Conservation (phyloP, 2,329 filamentous ascomycete species). For the Zalaria sp. region DNA sequence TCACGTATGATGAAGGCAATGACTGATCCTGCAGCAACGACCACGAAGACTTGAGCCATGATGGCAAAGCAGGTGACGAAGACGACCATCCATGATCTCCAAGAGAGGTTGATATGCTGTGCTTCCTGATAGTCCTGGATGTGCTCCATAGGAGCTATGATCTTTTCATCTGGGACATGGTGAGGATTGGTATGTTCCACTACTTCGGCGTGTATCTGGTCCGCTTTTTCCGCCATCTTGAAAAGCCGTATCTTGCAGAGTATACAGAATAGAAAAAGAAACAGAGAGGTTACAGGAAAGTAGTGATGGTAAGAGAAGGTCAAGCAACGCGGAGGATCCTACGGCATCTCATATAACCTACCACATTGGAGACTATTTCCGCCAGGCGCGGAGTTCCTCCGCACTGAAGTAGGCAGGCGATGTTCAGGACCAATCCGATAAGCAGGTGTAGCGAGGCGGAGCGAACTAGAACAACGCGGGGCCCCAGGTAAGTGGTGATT, state of each 20-base stretch:
- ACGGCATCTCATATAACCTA: too few relatives aligned
- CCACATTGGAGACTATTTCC: too few relatives aligned
- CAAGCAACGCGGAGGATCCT: too few relatives aligned
- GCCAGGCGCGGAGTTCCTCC: too few relatives aligned
- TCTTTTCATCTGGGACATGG: background rate
- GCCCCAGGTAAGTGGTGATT: too few relatives aligned
- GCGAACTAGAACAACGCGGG: too few relatives aligned
- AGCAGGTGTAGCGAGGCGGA: too few relatives aligned
- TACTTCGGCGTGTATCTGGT: background rate
- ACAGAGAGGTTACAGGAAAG: too few relatives aligned
- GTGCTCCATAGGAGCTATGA: background rate
- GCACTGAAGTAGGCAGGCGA: too few relatives aligned
- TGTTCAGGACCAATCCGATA: too few relatives aligned
- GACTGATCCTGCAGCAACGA: conserved; percentile 40
- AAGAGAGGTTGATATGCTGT: conserved; percentile 34
- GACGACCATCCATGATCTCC: conserved; percentile 40
- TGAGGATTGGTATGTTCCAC: background rate
- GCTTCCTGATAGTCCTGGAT: conserved; percentile 1
- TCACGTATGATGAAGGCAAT: conserved; percentile 43
- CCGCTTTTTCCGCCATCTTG: background rate
- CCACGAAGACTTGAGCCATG: conserved; percentile 41
- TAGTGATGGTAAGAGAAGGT: too few relatives aligned
- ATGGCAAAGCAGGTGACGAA: conserved; percentile 38
- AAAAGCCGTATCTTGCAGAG: background rate
- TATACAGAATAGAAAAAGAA: too few relatives aligned